phyloP scores from a whole-genome alignment of 352 stramenopile genomes.

The Globisporangium spiculum region DNA sequence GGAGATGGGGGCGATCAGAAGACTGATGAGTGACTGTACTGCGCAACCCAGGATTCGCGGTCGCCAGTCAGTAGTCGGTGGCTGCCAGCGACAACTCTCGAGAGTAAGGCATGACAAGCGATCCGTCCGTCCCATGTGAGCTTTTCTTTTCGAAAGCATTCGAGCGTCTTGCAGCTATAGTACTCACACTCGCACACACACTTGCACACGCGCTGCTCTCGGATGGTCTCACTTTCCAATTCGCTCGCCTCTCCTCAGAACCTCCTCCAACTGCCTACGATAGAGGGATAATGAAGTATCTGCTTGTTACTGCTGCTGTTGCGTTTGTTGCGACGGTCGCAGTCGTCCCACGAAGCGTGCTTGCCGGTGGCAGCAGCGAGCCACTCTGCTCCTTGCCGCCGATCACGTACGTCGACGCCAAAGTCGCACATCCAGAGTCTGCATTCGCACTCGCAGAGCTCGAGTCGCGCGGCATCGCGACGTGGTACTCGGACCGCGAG shows the following conservation, averaged over 20 bases:
- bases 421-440: conserved; percentile 29
- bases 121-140: neutral
- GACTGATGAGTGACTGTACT: too few relatives aligned
- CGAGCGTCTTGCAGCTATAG: too few relatives aligned
- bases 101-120: neutral
- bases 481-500: conserved; percentile 64
- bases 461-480: conserved; percentile 50
- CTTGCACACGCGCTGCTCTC: too few relatives aligned
- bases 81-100: too few relatives aligned
- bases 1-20: neutral
- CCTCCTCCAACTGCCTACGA: neutral
- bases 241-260: neutral
- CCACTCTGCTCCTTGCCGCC: conserved; percentile 43
- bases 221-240: neutral
- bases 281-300: neutral
- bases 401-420: conserved; percentile 34
- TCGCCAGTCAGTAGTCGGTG: too few relatives aligned
- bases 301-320: neutral
- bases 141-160: neutral
- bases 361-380: conserved; percentile 15
- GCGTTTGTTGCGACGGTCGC: neutral
- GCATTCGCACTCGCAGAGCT: conserved; percentile 32
- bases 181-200: too few relatives aligned
- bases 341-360: too few relatives aligned
- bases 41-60: too few relatives aligned